Conservation (phyloP, 1,139 yeast species). For the Candida buenavistaensis region DNA sequence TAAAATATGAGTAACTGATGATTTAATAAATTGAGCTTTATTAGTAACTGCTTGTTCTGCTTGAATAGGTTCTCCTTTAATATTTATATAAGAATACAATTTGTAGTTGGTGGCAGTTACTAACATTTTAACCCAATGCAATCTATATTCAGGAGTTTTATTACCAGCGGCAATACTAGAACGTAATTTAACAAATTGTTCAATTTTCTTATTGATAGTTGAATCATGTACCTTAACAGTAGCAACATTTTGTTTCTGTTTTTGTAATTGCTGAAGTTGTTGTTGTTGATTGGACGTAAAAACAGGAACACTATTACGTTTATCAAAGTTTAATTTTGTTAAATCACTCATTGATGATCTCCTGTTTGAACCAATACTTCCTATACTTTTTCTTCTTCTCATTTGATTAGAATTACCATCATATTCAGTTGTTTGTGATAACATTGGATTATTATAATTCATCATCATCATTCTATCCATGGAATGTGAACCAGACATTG, state of each 20-base stretch:
- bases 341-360: constrained; percentile 19
- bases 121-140: constrained; percentile 48
- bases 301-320: constrained; percentile 4
- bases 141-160: constrained; percentile 42
- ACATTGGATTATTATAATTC: constrained; percentile 19
- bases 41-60: constrained; percentile 33
- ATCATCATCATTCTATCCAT: constrained; percentile 7
- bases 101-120: constrained; percentile 42
- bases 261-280: constrained; percentile 3
- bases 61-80: constrained; percentile 43
- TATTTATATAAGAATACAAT: constrained; percentile 43
- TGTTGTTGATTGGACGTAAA: constrained; percentile 6
- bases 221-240: constrained; percentile 20
- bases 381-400: constrained; percentile 22
- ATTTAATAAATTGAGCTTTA: constrained; percentile 39
- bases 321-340: constrained; percentile 2
- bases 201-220: constrained; percentile 32
- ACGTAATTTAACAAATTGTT: constrained; percentile 38
- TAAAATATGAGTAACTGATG: constrained; percentile 40
- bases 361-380: constrained; percentile 21
- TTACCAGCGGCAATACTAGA: constrained; percentile 43
- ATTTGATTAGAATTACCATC: constrained; percentile 10
- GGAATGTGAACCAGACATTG: constrained; percentile 1
- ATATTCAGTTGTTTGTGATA: constrained; percentile 23
- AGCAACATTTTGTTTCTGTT: neutral